Evolutionary conservation across 257 asterid species (phyloP).

Genomic region (Solanum rostratum): DNA sequence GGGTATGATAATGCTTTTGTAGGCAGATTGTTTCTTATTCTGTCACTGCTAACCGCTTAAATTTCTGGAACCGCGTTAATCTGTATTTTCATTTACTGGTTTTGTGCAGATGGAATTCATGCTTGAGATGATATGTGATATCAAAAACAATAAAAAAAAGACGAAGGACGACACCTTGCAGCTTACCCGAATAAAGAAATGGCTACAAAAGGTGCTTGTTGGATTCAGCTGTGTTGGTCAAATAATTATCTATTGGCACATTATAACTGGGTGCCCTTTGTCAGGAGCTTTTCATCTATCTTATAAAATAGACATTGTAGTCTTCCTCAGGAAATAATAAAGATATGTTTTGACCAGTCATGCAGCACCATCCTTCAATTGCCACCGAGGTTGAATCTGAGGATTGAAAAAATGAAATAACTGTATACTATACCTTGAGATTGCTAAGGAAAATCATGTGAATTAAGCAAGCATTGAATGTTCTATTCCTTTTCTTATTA

Average conservation of each 20-base stretch:
- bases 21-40: background rate
- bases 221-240: background rate
- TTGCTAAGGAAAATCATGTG: background rate
- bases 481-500: background rate
- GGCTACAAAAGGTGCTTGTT: slow-evolving; percentile 73
- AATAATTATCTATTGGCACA: background rate
- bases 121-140: slow-evolving; percentile 82
- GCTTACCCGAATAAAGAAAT: slow-evolving; percentile 70
- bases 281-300: background rate
- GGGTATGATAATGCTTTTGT: slow-evolving; percentile 31
- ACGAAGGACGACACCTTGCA: slow-evolving; percentile 57
- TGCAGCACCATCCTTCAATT: background rate
- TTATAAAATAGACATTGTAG: background rate
- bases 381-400: background rate
- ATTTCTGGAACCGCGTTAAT: background rate
- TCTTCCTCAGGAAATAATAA: background rate
- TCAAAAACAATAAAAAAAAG: slow-evolving; percentile 82
- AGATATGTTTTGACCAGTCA: background rate
- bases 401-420: background rate
- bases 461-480: background rate
- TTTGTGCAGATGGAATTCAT: slow-evolving; percentile 79
- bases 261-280: background rate
- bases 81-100: background rate
- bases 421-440: background rate
- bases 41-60: background rate